Percentiles rank a stretch among this genome's conserved stretches.
These are phyloP conservation scores for Thraustochytrium sp. DNA, from an alignment of 352 stramenopile genomes.

Conservation along the genomic window DNA sequence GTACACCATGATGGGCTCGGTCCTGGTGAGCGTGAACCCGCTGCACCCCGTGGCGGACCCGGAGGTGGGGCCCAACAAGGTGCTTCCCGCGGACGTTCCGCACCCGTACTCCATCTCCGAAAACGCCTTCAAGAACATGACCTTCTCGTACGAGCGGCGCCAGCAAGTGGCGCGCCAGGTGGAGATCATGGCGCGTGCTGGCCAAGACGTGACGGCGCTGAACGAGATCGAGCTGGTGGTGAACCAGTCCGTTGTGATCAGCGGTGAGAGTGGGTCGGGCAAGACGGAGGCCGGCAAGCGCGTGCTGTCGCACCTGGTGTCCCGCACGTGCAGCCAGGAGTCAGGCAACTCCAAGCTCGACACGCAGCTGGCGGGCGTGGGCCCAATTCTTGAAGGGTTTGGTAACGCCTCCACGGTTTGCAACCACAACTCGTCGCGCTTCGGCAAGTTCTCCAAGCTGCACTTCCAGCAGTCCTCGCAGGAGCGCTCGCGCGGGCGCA, in stretches of 20 bases:
- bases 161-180: not conserved
- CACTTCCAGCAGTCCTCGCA: slow-evolving; percentile 56
- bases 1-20: slow-evolving; percentile 86
- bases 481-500: slow-evolving; percentile 55
- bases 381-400: slow-evolving; percentile 44
- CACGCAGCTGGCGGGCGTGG: slow-evolving; percentile 49
- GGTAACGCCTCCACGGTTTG: slow-evolving; percentile 41
- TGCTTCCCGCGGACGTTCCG: slow-evolving; percentile 31
- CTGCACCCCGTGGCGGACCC: slow-evolving; percentile 72
- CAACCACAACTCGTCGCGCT: slow-evolving; percentile 42
- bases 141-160: slow-evolving; percentile 21
- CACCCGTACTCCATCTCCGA: slow-evolving; percentile 54
- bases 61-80: slow-evolving; percentile 10
- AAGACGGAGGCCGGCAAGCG: slow-evolving; percentile 82
- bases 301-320: slow-evolving; percentile 75
- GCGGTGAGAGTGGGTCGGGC: slow-evolving; percentile 70
- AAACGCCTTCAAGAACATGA: slow-evolving; percentile 47
- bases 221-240: slow-evolving; percentile 22
- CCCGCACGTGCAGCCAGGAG: slow-evolving; percentile 62
- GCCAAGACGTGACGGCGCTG: not conserved
- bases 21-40: slow-evolving; percentile 83
- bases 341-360: slow-evolving; percentile 58
- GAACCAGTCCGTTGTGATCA: slow-evolving; percentile 76
- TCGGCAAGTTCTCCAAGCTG: slow-evolving; percentile 44
- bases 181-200: slow-evolving; percentile 13